Base-by-base conservation (phyloP, 306 rosid genomes). In the Corylus americana region DNA sequence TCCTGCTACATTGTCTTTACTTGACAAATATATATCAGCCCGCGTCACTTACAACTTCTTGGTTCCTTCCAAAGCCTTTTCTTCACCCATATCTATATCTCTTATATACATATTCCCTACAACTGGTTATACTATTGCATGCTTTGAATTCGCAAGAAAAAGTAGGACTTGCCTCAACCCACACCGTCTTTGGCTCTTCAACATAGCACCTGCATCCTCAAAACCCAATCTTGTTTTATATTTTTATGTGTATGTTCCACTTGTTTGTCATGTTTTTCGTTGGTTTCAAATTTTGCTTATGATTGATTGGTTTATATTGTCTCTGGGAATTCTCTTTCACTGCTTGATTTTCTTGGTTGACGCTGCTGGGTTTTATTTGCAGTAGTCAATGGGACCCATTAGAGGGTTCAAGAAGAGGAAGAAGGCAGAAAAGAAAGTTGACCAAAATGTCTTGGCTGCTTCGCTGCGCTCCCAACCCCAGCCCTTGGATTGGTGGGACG, bases 401-500 rank as follows among this genome's bases (percentile, higher is more conserved):
- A 92, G 91, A 90, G 97, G 96, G 83, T 68, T 88, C 57, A 90
- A 87, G 90, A 92, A 82, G 84, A 94, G 81, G 93, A 94, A 84
- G 91, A 91, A 87, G 81, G 63, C 50, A 45, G 91, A 91, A 55
- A 87, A 85, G 71, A 89, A 83, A 82, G 88, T 84, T 87, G 88
- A 83, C 78, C 87, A 90, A 71, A 85, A 88, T 84, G 88, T 58
- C 84, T 75, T 88, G 77, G 82, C 78, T 73, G 83, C 86, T 79
- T 83, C 90, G 80, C 78, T 87, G 62, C 77, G 74, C 55, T 77
- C 89, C 59, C 92, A 86, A 53, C 76, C 63, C 50, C 86, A 82
- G 74, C 85, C 94, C 75, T 71, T 77, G 83, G 98, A 94, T 90
- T 92, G 97, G 98, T 94, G 98, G 98, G 88, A 86, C 39, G 89